These are phyloP conservation scores for Backusella sp. DNA, from an alignment of 192 early-diverging fungal genomes.

Conservation along the genomic window DNA sequence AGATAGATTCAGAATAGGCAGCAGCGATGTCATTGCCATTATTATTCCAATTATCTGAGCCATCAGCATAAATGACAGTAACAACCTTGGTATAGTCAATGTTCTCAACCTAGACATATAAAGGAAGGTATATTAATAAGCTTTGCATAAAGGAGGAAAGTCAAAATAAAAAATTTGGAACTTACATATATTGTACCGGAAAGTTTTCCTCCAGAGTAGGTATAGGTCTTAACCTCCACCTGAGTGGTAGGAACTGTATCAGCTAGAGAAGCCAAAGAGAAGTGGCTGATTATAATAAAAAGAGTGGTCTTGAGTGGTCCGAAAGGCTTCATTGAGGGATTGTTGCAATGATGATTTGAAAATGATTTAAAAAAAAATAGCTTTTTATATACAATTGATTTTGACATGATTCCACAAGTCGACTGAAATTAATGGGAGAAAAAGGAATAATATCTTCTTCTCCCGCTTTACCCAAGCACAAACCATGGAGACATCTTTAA, in stretches of 20 bases:
- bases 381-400: not conserved
- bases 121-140: not conserved
- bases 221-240: constrained; percentile 17
- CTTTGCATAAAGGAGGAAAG: not conserved
- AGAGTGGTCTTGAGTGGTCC: not conserved
- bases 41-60: constrained; percentile 7
- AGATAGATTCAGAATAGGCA: constrained; percentile 16
- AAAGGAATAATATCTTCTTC: not conserved
- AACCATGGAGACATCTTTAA: not conserved
- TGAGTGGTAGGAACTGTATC: constrained; percentile 18
- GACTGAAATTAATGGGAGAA: not conserved
- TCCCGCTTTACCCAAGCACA: constrained; percentile 3
- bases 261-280: not conserved
- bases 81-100: constrained; percentile 23
- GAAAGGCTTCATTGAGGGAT: not conserved
- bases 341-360: not conserved
- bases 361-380: not conserved
- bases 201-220: constrained; percentile 1
- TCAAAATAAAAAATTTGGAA: not conserved
- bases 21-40: not conserved
- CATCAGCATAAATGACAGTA: constrained; percentile 13
- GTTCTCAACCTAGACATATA: constrained; percentile 8
- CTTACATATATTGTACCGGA: constrained; percentile 20
- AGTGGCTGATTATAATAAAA: not conserved
- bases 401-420: not conserved